Base-by-base conservation (phyloP, 305 asterid species). In the Solanum hybrid region DNA sequence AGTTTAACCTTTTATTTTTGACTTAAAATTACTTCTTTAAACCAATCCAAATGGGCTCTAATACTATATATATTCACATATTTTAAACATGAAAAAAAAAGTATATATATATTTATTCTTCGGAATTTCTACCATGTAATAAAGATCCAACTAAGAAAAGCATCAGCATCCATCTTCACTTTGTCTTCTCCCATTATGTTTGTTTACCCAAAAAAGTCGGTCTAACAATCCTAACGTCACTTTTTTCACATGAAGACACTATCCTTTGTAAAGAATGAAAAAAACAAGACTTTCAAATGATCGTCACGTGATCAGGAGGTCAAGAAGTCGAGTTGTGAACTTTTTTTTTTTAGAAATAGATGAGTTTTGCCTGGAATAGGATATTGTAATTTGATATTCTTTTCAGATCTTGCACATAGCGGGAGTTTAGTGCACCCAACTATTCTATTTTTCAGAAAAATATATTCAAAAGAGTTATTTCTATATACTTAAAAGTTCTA, bases 311-410 rank as follows among this genome's bases (percentile, higher is more conserved):
- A 4, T 68, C 3, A n/a, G 15, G 31, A 24, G 32, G 4, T 17
- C 70, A 17, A 9, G 1, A 57, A 1, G 2, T 57, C 2, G 2
- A 51, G 10, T 1, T 57, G 0, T 17, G 24, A 57, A 17, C 3
- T 0, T 51, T 17, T 5, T 2, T 2, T 15, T 57, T 57, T 17
- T 2, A 7, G 1, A 17, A 57, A 57, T 17, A 0, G 0, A 57
- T 0, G 1, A 57, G 1, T 57, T 6, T 57, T 57, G 10, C 0
- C 0, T 17, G 0, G 1, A 57, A 3, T 57, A 17, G 1, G 8
- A 57, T 17, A 0, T 2, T 51, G 9, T 1, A 51, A 1, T 15
- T 51, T 2, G 22, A 51, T 51, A 6, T 51, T 15, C 3, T 57
- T 57, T 17, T 2, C 24, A 17, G 0, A 57, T 6, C 4, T 0